Conservation (phyloP, 768 basidiomycete genomes). For the Collybiopsis luxurians region DNA sequence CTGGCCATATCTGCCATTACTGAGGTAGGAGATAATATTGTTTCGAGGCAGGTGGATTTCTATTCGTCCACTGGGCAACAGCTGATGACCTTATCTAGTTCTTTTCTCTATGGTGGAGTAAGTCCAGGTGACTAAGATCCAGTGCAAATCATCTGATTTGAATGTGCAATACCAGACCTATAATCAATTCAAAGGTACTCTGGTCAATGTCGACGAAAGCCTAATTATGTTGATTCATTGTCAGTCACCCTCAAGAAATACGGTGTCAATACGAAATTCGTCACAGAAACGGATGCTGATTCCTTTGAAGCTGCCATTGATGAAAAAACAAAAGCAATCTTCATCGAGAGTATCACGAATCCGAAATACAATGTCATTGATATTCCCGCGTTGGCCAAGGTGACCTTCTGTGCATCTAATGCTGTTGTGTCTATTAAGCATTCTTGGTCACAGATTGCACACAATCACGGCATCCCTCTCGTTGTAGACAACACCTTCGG, state of each 20-base stretch:
- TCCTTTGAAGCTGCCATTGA: conserved; percentile 54
- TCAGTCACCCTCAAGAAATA: conserved; percentile 54
- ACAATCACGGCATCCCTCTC: conserved; percentile 55
- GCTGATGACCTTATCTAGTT: too few relatives aligned
- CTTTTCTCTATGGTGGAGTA: conserved; percentile 60
- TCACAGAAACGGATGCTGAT: conserved; percentile 42
- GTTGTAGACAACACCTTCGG: conserved; percentile 69
- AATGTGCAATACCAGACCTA: conserved; percentile 55
- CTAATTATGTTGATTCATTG: not conserved
- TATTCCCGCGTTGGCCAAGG: conserved; percentile 54
- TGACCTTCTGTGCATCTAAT: too few relatives aligned
- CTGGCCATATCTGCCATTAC: conserved; percentile 55
- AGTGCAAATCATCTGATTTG: too few relatives aligned
- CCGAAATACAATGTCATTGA: conserved; percentile 55
- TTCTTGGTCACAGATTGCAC: too few relatives aligned
- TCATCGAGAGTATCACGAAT: conserved; percentile 61
- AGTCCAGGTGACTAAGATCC: conserved; percentile 12
- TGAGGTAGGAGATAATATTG: conserved; percentile 59
- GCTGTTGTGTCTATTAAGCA: too few relatives aligned
- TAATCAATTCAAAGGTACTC: conserved; percentile 59
- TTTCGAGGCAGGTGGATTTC: conserved; percentile 44
- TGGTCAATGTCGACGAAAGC: not conserved
- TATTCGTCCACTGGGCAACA: too few relatives aligned
- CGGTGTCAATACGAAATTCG: conserved; percentile 55
- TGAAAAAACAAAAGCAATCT: conserved; percentile 57